Evolutionary conservation across 257 asterid species (phyloP).

Genomic region (Solanum chaucha): DNA sequence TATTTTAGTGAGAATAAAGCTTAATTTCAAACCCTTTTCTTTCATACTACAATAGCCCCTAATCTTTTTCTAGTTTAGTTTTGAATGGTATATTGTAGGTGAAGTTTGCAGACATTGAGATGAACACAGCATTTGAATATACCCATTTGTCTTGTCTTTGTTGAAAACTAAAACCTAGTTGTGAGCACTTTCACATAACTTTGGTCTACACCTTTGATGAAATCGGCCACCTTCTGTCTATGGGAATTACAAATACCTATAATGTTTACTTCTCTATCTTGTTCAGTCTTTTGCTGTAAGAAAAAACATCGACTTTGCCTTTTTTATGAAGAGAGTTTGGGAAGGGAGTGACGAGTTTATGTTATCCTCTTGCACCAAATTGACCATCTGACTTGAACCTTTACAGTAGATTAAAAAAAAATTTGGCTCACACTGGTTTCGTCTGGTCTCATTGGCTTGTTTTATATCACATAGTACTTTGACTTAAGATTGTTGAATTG

Average conservation of each 20-base stretch:
- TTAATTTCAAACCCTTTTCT: not conserved
- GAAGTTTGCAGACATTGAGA: not conserved
- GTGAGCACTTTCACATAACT: not conserved
- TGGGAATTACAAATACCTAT: not conserved
- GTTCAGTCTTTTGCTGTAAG: not conserved
- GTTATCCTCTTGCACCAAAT: too few relatives aligned
- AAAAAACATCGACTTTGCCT: not conserved
- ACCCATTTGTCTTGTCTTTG: not conserved
- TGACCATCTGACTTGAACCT: too few relatives aligned
- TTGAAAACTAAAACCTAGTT: not conserved
- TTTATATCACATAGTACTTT: not conserved
- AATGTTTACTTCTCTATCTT: not conserved
- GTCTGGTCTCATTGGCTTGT: not conserved
- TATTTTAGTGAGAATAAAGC: not conserved
- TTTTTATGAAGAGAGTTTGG: not conserved
- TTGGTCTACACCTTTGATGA: not conserved
- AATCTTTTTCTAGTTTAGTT: not conserved
- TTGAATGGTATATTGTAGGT: not conserved
- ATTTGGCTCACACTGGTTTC: not conserved
- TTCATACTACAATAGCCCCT: not conserved
- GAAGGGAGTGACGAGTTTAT: too few relatives aligned
- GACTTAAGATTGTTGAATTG: not conserved
- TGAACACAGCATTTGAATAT: not conserved
- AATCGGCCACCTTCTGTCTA: not conserved
- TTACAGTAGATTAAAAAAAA: too few relatives aligned